A percentile compares a stretch with the other conserved stretches of the same genome.
phyloP scores from a whole-genome alignment of 208 protist genomes.

The Phytomonas francai region DNA sequence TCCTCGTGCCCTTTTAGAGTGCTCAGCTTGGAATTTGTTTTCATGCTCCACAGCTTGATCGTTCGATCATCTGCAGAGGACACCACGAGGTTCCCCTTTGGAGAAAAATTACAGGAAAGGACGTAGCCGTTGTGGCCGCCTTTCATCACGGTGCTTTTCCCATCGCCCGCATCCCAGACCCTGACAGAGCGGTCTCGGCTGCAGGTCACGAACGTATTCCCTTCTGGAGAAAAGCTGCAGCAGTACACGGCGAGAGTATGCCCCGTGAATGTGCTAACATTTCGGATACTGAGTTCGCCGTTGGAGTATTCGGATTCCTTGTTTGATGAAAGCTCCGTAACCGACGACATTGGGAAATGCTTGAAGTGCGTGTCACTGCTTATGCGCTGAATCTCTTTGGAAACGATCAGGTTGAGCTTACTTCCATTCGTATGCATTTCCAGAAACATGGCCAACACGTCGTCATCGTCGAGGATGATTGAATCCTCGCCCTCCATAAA shows the following conservation, averaged over 20 bases:
- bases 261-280: conserved; percentile 43
- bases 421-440: conserved; percentile 55
- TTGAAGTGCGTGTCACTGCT: conserved; percentile 29
- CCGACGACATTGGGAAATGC: conserved; percentile 11
- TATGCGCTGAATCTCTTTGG: conserved; percentile 15
- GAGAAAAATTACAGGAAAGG: conserved; percentile 83
- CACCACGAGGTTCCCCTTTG: conserved; percentile 69
- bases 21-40: conserved; percentile 50
- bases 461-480: conserved; percentile 79
- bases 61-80: conserved; percentile 69
- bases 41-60: conserved; percentile 78
- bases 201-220: conserved; percentile 61
- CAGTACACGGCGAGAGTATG: conserved; percentile 74
- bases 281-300: conserved; percentile 47
- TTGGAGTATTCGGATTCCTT: conserved; percentile 24
- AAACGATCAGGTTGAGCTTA: conserved; percentile 72
- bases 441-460: conserved; percentile 81
- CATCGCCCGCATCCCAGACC: conserved; percentile 56
- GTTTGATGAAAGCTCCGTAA: conserved; percentile 7
- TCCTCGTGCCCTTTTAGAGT: conserved; percentile 93
- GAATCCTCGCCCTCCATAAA: conserved; percentile 80
- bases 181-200: conserved; percentile 78
- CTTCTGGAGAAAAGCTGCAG: conserved; percentile 74
- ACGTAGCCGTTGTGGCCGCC: conserved; percentile 87
- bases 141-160: conserved; percentile 66